phyloP scores from a whole-genome alignment of 345 rosid genomes.

The Toxicodendron radicans region DNA sequence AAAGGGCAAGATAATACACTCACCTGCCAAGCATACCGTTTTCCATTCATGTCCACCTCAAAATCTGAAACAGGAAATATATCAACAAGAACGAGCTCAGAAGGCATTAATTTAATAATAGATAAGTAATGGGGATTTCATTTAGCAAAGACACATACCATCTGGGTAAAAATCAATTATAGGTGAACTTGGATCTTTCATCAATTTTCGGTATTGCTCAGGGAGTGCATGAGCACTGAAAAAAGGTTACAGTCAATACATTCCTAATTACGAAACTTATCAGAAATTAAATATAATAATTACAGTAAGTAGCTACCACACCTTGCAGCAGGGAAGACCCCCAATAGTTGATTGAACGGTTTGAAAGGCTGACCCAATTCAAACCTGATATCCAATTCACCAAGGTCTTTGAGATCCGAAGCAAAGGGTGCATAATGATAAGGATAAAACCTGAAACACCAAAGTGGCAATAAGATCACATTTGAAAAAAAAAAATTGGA shows the following conservation, averaged over 20 bases:
- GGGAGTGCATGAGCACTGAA: constrained; percentile 97
- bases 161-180: constrained; percentile 83
- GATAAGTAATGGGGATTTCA: neutral
- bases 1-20: constrained; percentile 13
- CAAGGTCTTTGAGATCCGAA: constrained; percentile 86
- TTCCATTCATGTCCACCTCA: constrained; percentile 93
- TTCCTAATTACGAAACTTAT: neutral
- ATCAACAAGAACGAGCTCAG: constrained; percentile 17
- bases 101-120: constrained; percentile 14
- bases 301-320: constrained; percentile 21
- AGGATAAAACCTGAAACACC: constrained; percentile 77
- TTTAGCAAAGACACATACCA: constrained; percentile 45
- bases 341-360: constrained; percentile 91
- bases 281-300: neutral
- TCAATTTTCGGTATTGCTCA: constrained; percentile 63
- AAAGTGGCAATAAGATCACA: neutral
- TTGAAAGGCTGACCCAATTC: constrained; percentile 82
- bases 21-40: constrained; percentile 93
- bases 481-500: neutral
- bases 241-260: constrained; percentile 24
- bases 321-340: constrained; percentile 98
- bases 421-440: constrained; percentile 99
- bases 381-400: constrained; percentile 59
- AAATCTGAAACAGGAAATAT: constrained; percentile 57
- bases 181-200: constrained; percentile 86